Evolutionary conservation across 2,329 filamentous ascomycete genomes (phyloP).

Genomic region (Calonectria pseudoreteaudii): DNA sequence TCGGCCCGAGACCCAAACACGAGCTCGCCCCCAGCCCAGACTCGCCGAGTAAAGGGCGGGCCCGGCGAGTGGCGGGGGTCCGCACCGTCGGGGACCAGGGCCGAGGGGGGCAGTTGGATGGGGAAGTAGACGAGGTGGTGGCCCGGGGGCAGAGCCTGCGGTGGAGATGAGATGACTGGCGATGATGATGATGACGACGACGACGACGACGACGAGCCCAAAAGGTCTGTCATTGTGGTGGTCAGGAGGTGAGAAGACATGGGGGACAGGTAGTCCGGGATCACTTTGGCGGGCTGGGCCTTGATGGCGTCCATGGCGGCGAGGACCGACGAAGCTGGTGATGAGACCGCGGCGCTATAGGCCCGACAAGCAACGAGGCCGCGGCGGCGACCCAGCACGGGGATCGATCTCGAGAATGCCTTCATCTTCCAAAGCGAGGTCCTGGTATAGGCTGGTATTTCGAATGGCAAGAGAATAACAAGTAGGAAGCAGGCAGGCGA

Average conservation of each 20-base stretch:
- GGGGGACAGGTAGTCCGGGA: conserved; percentile 63
- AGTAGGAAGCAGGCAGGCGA: neutral
- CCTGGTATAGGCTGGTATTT: too few relatives aligned
- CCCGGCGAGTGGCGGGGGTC: conserved; percentile 84
- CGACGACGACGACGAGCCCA: conserved; percentile 48
- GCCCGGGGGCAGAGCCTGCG: conserved; percentile 67
- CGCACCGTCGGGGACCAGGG: conserved; percentile 84
- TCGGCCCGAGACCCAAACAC: conserved; percentile 55
- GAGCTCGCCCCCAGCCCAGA: conserved; percentile 90
- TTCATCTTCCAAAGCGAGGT: neutral
- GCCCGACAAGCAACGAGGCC: neutral
- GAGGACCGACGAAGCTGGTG: conserved; percentile 19
- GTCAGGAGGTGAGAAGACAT: conserved; percentile 75
- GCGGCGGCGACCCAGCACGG: conserved; percentile 22
- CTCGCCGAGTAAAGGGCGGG: conserved; percentile 75
- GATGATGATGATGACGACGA: conserved; percentile 22
- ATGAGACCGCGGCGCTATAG: conserved; percentile 14
- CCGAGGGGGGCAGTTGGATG: conserved; percentile 69
- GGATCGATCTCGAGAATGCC: neutral
- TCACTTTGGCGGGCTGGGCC: conserved; percentile 47
- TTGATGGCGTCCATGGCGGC: conserved; percentile 39
- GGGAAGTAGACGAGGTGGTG: conserved; percentile 93
- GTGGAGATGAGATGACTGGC: conserved; percentile 36
- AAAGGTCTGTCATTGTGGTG: conserved; percentile 68
- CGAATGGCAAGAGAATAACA: too few relatives aligned